Conservation (phyloP, 1,139 yeast species). For the Yamadazyma dushanensis region DNA sequence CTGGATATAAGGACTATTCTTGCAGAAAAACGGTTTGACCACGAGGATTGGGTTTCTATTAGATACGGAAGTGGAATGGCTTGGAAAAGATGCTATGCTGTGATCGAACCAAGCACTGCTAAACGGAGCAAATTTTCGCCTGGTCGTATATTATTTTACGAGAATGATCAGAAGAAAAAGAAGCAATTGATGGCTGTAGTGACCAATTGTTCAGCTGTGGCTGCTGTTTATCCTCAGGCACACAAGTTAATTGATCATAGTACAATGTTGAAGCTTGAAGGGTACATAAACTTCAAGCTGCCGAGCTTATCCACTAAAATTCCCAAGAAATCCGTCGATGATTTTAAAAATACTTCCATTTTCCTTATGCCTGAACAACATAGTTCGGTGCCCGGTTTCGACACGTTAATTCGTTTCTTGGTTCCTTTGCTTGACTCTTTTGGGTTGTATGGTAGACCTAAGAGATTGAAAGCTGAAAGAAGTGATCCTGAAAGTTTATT, state of each 20-base stretch:
- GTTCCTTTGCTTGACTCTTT: constrained; percentile 86
- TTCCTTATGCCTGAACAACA: constrained; percentile 95
- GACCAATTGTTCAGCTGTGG: constrained; percentile 67
- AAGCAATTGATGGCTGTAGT: constrained; percentile 81
- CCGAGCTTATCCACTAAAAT: constrained; percentile 36
- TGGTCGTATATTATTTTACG: constrained; percentile 63
- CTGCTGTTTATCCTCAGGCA: constrained; percentile 91
- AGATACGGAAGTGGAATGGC: constrained; percentile 98
- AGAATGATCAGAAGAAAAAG: constrained; percentile 68
- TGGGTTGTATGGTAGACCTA: constrained; percentile 88
- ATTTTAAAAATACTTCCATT: constrained; percentile 74
- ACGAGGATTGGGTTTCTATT: constrained; percentile 94
- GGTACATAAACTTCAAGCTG: constrained; percentile 64
- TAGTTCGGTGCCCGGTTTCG: constrained; percentile 91
- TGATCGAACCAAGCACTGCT: constrained; percentile 68
- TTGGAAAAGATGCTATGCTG: constrained; percentile 93
- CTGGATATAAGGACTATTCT: constrained; percentile 84
- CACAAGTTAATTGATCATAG: constrained; percentile 78
- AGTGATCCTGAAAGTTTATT: constrained; percentile 74
- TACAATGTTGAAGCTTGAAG: constrained; percentile 87
- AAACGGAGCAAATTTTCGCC: constrained; percentile 47
- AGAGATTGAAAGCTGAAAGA: constrained; percentile 84
- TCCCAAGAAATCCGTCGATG: constrained; percentile 46
- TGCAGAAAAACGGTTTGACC: constrained; percentile 80
- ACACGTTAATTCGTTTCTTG: constrained; percentile 84